Base-by-base conservation (phyloP, 768 basidiomycete genomes). In the Mycena chlorophos region DNA sequence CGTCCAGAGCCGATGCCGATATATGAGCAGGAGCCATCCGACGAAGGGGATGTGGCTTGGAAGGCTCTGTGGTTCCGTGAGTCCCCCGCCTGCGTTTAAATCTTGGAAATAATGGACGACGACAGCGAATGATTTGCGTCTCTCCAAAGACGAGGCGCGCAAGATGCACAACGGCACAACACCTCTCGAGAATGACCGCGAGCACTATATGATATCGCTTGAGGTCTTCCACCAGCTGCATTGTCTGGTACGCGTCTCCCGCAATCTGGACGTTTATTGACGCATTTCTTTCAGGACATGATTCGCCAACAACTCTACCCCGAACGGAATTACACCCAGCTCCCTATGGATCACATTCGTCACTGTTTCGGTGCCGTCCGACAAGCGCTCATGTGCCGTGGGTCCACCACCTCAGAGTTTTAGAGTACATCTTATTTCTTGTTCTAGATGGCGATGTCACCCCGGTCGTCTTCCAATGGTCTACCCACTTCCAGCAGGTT, bases 191-290 rank as follows among this genome's bases (percentile, higher is more conserved):
- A 60, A 63, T 1, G 66, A 68, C 20, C 56, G 61, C 27, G 62
- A 57, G 4, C 53, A 65, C 34, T 68, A 68, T 45, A 56, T 68
- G 1, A 51, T 66, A 5, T 52, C 61, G 8, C 60, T 69, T 12
- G 65, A 67, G 26, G 65, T 69, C 6, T 69, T 66, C 49, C 70
- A 69, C 39, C 64, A 69, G 28, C 60, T 69, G 3, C 69, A 69
- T 54, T 72, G 70, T 47, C 42, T 70, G 54, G 70, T 72, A 14
- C 14, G 65, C 23, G 16, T 8, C 22, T 8, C 5, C n/a, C 5
- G 8, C 22, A 42, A 42, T 22, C 22, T 16, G 5, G 20, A 22
- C 8, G 5, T 42, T 19, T 14, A 8, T 6, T 20, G 22, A 42
- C 20, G 8, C 14, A 42, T n/a, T n/a, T n/a, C n/a, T n/a, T 19